phyloP scores from a whole-genome alignment of 192 early-diverging fungal species.

The Coemansia sp. region DNA sequence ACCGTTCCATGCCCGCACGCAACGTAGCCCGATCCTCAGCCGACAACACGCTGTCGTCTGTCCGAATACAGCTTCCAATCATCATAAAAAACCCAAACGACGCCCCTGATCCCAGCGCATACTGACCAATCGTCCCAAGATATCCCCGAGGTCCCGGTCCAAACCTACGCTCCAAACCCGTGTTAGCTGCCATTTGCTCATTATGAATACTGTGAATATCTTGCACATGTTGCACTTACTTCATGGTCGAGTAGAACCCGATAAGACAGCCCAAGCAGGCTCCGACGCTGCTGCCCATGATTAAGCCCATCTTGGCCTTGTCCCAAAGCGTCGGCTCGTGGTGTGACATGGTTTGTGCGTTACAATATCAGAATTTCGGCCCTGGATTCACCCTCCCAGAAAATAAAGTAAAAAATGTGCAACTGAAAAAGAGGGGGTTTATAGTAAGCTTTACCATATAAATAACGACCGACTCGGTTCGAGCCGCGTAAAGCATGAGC shows the following conservation, averaged over 20 bases:
- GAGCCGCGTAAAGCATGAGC: background rate
- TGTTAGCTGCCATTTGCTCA: background rate
- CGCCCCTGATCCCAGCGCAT: constrained; percentile 73
- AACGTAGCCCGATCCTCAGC: constrained; percentile 32
- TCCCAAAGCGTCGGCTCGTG: constrained; percentile 56
- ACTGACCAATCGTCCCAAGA: constrained; percentile 69
- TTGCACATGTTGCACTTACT: constrained; percentile 23
- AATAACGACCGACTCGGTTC: background rate
- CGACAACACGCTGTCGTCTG: constrained; percentile 33
- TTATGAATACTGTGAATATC: background rate
- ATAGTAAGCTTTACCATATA: background rate
- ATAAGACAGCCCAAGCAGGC: constrained; percentile 57
- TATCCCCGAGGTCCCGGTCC: constrained; percentile 72
- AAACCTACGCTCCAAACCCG: constrained; percentile 47
- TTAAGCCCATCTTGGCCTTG: constrained; percentile 56
- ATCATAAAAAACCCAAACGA: constrained; percentile 83
- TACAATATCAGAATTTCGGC: background rate
- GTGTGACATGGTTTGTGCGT: constrained; percentile 28
- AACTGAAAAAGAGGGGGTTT: no score
- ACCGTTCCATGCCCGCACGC: constrained; percentile 36
- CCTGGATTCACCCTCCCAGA: background rate
- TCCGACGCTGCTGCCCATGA: constrained; percentile 57
- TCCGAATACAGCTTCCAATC: constrained; percentile 60
- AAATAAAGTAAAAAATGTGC: background rate
- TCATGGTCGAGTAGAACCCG: constrained; percentile 58